phyloP scores from a whole-genome alignment of 2,329 filamentous ascomycete species.

The Alternaria triticimaculans region DNA sequence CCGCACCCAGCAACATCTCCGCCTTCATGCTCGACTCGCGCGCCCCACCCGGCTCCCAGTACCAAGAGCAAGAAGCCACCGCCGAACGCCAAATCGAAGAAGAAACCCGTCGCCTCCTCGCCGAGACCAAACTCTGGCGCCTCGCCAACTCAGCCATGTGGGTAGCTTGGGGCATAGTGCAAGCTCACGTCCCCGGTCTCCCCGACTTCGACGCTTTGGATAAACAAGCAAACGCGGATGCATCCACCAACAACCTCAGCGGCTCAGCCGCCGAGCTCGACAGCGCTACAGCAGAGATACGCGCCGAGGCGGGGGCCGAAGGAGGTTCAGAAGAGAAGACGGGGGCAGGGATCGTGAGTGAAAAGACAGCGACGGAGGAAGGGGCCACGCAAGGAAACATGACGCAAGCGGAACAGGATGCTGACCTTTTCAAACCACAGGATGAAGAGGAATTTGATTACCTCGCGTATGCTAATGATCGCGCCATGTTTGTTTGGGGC shows the following conservation, averaged over 20 bases:
- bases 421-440: constrained; percentile 55
- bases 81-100: constrained; percentile 65
- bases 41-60: constrained; percentile 43
- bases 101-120: constrained; percentile 73
- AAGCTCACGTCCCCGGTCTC: constrained; percentile 83
- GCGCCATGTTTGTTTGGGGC: constrained; percentile 93
- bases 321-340: constrained; percentile 4
- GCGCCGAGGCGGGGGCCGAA: constrained; percentile 24
- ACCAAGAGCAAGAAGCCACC: constrained; percentile 59
- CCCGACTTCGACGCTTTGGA: constrained; percentile 55
- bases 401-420: constrained; percentile 33
- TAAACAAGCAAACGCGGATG: constrained; percentile 11
- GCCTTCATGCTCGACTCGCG: constrained; percentile 78
- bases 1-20: constrained; percentile 52
- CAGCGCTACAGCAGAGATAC: constrained; percentile 30
- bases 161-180: constrained; percentile 96
- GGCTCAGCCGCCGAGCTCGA: constrained; percentile 38
- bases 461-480: constrained; percentile 85
- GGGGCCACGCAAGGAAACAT: constrained; percentile 24
- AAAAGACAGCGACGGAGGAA: constrained; percentile 25
- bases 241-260: not conserved
- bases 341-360: constrained; percentile 35
- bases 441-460: constrained; percentile 85
- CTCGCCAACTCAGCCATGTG: constrained; percentile 87
- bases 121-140: constrained; percentile 85